Conservation (phyloP, 192 early-diverging fungal species). For the Backusella luteola region DNA sequence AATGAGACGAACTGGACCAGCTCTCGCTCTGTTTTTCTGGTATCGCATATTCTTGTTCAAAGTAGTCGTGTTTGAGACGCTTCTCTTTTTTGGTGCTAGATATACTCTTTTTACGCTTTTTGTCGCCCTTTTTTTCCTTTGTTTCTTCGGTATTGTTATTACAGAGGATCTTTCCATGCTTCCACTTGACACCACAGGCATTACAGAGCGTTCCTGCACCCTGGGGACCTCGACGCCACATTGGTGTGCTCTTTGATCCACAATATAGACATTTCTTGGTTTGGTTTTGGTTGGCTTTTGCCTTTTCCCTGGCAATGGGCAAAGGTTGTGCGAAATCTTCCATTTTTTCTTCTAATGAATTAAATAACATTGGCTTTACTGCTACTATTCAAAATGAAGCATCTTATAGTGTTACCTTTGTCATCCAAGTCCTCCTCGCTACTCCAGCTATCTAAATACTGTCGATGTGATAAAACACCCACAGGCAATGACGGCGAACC, state of each 20-base stretch:
- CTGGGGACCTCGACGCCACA: constrained; percentile 75
- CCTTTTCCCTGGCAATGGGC: not conserved
- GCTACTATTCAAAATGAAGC: not conserved
- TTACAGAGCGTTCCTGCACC: constrained; percentile 76
- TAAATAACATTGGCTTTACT: not conserved
- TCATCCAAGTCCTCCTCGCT: constrained; percentile 5
- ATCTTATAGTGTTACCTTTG: not conserved
- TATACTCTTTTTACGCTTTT: constrained; percentile 13
- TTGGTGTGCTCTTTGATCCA: constrained; percentile 64
- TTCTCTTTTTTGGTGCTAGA: constrained; percentile 16
- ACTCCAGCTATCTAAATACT: constrained; percentile 17
- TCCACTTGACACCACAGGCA: constrained; percentile 83
- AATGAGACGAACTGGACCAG: constrained; percentile 13
- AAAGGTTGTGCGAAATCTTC: not conserved
- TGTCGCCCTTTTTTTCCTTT: not conserved
- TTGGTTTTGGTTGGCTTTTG: not conserved
- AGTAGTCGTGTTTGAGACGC: constrained; percentile 1
- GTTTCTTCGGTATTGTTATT: constrained; percentile 14
- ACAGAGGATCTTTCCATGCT: constrained; percentile 70
- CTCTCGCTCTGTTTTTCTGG: constrained; percentile 20
- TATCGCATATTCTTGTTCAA: not conserved
- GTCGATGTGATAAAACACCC: not conserved
- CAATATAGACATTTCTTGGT: constrained; percentile 66
- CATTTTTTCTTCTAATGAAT: not conserved
- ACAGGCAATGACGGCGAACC: not conserved